A percentile compares a stretch with the other conserved stretches of the same genome.
Evolutionary conservation across 2,329 filamentous ascomycete species (phyloP).

Genomic region (Coniochaeta ligniaria): DNA sequence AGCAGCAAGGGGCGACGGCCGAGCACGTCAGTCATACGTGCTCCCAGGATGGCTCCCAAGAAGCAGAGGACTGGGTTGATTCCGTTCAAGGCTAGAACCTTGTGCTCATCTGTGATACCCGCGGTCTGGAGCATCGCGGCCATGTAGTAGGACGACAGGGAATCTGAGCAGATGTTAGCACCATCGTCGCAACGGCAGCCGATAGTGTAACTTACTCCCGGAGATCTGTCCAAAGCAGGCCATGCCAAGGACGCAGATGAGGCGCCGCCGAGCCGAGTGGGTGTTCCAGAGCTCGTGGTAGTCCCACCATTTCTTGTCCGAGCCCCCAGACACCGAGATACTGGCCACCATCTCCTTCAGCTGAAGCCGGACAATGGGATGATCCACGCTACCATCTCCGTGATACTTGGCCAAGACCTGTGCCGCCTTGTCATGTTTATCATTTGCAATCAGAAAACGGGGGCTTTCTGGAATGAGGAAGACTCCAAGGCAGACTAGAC

Average conservation of each 20-base stretch:
- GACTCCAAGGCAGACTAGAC: slow-evolving; percentile 34
- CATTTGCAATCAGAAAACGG: slow-evolving; percentile 36
- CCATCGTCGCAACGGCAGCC: background rate
- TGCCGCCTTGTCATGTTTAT: slow-evolving; percentile 30
- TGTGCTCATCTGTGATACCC: slow-evolving; percentile 41
- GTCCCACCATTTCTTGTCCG: slow-evolving; percentile 50
- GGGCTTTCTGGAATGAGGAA: slow-evolving; percentile 40
- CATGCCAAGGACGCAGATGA: slow-evolving; percentile 44
- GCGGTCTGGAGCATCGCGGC: slow-evolving; percentile 41
- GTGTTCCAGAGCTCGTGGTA: slow-evolving; percentile 45
- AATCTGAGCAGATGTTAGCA: slow-evolving; percentile 17
- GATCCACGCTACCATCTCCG: slow-evolving; percentile 40
- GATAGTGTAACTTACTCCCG: slow-evolving; percentile 21
- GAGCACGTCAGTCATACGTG: slow-evolving; percentile 46
- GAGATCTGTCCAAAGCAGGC: slow-evolving; percentile 46
- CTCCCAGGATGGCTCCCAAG: slow-evolving; percentile 42
- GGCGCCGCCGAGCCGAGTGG: slow-evolving; percentile 37
- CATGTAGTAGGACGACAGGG: slow-evolving; percentile 46
- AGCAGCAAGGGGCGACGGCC: slow-evolving; percentile 50
- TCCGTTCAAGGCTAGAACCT: slow-evolving; percentile 40
- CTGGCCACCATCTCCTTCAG: slow-evolving; percentile 40
- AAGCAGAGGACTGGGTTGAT: slow-evolving; percentile 47
- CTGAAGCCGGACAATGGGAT: slow-evolving; percentile 44
- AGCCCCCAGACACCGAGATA: slow-evolving; percentile 39
- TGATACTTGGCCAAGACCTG: slow-evolving; percentile 40